Conservation (phyloP, 2,329 filamentous ascomycete species). For the Fusarium sp. region DNA sequence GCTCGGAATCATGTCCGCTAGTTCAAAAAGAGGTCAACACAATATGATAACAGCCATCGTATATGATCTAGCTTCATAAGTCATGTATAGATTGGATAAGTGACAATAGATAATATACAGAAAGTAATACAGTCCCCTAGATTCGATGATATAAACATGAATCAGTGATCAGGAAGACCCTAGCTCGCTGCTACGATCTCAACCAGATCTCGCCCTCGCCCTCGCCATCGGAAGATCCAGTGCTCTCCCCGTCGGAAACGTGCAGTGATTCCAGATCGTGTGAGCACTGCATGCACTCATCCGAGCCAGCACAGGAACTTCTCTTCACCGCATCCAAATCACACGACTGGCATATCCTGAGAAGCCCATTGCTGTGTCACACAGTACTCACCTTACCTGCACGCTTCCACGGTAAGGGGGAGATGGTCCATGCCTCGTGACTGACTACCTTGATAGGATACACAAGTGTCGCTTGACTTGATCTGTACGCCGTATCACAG, state of each 20-base stretch:
- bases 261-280: conserved; percentile 27
- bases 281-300: conserved; percentile 28
- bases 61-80: conserved; percentile 1
- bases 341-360: conserved; percentile 6
- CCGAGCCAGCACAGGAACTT: conserved; percentile 22
- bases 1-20: not conserved
- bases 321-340: conserved; percentile 38
- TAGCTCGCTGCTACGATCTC: conserved; percentile 12
- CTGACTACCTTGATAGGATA: conserved; percentile 26
- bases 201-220: conserved; percentile 24
- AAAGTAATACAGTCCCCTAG: conserved; percentile 3
- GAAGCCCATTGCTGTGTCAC: conserved; percentile 24
- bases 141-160: not conserved
- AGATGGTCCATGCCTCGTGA: conserved; percentile 16
- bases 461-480: conserved; percentile 44
- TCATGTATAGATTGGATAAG: not conserved
- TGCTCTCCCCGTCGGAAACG: conserved; percentile 23
- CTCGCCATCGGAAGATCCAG: conserved; percentile 40
- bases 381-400: conserved; percentile 25
- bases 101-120: conserved; percentile 22
- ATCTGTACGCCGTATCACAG: conserved; percentile 44
- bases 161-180: conserved; percentile 18
- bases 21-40: not conserved
- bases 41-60: not conserved
- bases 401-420: conserved; percentile 19